Conservation (phyloP, 164 flowering plant genomes). For the Sedum album region DNA sequence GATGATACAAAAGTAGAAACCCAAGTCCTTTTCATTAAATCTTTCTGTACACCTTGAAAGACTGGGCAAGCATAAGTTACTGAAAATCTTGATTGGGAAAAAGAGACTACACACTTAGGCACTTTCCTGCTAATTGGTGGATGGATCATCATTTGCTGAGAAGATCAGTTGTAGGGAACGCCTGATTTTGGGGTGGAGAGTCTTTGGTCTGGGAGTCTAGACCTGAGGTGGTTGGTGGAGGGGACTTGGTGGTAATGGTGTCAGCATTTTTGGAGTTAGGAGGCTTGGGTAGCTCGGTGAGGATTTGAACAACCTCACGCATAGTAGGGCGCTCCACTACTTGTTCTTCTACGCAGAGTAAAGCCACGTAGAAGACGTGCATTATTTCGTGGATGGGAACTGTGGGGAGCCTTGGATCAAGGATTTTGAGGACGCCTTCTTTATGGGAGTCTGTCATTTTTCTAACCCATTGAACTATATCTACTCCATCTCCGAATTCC, state of each 20-base stretch:
- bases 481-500: constrained; percentile 97
- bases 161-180: constrained; percentile 69
- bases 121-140: not conserved
- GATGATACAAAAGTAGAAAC: not conserved
- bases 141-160: constrained; percentile 56
- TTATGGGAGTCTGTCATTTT: constrained; percentile 79
- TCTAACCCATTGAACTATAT: constrained; percentile 95
- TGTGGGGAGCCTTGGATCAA: constrained; percentile 72
- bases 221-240: constrained; percentile 21
- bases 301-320: constrained; percentile 95
- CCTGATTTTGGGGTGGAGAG: constrained; percentile 27
- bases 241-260: constrained; percentile 23
- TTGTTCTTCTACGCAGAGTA: constrained; percentile 96
- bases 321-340: constrained; percentile 93
- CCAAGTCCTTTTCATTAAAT: not conserved
- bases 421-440: constrained; percentile 68
- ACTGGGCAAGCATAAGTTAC: not conserved
- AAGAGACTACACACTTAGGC: not conserved
- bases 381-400: constrained; percentile 82
- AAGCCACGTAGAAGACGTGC: constrained; percentile 92
- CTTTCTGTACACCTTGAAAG: not conserved
- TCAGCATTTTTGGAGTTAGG: constrained; percentile 32
- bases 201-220: constrained; percentile 37
- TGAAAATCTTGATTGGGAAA: not conserved
- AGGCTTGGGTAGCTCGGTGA: constrained; percentile 68